phyloP scores from a whole-genome alignment of 1,139 yeast genomes.

The Diutina neorugosa region DNA sequence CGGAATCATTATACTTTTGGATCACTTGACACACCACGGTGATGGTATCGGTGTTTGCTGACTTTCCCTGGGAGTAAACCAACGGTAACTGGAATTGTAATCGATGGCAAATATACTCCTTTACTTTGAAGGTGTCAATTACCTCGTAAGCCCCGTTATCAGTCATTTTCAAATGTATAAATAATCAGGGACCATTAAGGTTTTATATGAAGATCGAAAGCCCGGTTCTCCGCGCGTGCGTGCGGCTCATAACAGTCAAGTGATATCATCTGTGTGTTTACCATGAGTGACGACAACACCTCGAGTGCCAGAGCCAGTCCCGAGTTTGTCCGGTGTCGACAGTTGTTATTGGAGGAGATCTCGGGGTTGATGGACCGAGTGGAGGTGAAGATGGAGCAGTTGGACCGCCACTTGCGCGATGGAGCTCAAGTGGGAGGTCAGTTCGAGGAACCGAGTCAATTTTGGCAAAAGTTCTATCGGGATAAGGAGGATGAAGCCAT shows the following conservation, averaged over 20 bases:
- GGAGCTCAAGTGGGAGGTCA: neutral
- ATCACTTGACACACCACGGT: constrained; percentile 23
- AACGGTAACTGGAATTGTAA: constrained; percentile 19
- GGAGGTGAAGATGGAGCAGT: neutral
- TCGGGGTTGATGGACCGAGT: neutral
- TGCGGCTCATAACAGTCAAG: too few relatives aligned
- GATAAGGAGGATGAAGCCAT: neutral
- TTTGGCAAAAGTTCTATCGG: neutral
- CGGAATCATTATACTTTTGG: constrained; percentile 14
- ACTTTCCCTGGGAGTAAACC: constrained; percentile 9
- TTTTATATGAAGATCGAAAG: neutral
- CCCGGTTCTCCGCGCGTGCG: neutral
- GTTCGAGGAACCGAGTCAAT: neutral
- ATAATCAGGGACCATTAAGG: neutral
- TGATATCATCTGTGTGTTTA: too few relatives aligned
- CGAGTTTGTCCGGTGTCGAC: neutral
- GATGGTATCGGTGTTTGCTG: constrained; percentile 10
- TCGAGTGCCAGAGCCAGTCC: neutral
- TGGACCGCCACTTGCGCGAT: constrained; percentile 1
- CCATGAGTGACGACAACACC: neutral
- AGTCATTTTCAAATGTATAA: too few relatives aligned
- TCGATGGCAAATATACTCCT: constrained; percentile 9
- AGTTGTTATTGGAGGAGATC: neutral
- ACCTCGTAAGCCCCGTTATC: neutral
- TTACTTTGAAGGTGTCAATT: neutral